Conservation (phyloP, 495 filamentous ascomycete genomes). For the Aspergillus panamensis region DNA sequence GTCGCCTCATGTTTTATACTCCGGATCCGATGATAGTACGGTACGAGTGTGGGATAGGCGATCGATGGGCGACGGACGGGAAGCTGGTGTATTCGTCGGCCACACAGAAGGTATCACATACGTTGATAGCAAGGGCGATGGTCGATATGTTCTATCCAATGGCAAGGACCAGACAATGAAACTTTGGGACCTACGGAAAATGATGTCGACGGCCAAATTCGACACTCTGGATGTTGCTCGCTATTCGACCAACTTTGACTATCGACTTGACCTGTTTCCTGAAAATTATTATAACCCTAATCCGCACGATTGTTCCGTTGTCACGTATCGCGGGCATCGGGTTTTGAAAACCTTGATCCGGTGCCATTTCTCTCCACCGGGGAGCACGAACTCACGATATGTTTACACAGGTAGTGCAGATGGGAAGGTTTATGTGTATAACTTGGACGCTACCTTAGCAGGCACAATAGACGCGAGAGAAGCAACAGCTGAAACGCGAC, state of each 20-base stretch:
- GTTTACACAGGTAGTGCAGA: conserved; percentile 89
- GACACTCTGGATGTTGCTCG: conserved; percentile 49
- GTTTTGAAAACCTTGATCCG: conserved; percentile 88
- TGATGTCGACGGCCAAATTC: conserved; percentile 67
- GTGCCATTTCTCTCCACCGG: conserved; percentile 92
- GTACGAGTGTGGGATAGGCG: conserved; percentile 93
- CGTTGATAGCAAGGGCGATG: conserved; percentile 94
- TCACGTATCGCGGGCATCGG: conserved; percentile 87
- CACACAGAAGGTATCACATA: conserved; percentile 95
- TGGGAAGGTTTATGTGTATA: conserved; percentile 87
- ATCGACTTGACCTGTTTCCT: conserved; percentile 68
- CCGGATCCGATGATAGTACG: conserved; percentile 74
- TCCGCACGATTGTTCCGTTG: conserved; percentile 84
- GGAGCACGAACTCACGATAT: conserved; percentile 84
- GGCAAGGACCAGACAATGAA: conserved; percentile 97
- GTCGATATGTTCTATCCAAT: conserved; percentile 90
- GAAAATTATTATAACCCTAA: conserved; percentile 69
- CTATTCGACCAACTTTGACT: conserved; percentile 76
- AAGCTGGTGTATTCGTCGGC: conserved; percentile 88
- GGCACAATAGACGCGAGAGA: conserved; percentile 70
- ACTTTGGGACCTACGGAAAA: conserved; percentile 88
- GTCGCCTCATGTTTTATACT: conserved; percentile 93
- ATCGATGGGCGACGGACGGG: conserved; percentile 80
- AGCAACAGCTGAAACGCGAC: conserved; percentile 60
- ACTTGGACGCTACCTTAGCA: conserved; percentile 87